These are phyloP conservation scores for Starmera caribaea DNA, from an alignment of 805 yeast genomes.

Conservation along the genomic window DNA sequence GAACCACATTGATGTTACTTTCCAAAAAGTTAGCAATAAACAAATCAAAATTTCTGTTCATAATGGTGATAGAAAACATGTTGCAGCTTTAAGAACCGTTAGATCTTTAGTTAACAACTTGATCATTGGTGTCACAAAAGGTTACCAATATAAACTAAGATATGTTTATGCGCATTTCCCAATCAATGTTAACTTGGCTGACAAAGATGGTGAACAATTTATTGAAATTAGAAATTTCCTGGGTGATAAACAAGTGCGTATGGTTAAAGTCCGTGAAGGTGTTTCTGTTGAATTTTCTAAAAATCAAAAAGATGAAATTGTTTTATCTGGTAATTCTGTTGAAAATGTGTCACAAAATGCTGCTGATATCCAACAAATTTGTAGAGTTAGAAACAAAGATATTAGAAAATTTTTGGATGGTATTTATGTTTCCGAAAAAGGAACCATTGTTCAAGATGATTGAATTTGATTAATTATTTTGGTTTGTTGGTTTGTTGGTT, in stretches of 20 bases:
- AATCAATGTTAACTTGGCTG: slow-evolving; percentile 90
- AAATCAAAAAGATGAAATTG: slow-evolving; percentile 88
- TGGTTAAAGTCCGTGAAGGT: slow-evolving; percentile 80
- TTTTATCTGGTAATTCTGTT: slow-evolving; percentile 89
- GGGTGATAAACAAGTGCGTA: slow-evolving; percentile 98
- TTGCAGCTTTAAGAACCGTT: slow-evolving; percentile 98
- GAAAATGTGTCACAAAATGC: slow-evolving; percentile 97
- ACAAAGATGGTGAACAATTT: slow-evolving; percentile 59
- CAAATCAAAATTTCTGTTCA: slow-evolving; percentile 85
- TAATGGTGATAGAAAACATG: slow-evolving; percentile 99
- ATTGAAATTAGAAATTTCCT: slow-evolving; percentile 99
- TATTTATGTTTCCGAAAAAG: slow-evolving; percentile 97
- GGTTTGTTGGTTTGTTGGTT: background rate
- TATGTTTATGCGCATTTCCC: slow-evolving; percentile 99
- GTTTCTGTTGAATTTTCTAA: slow-evolving; percentile 76
- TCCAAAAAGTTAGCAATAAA: slow-evolving; percentile 63
- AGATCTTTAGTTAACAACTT: slow-evolving; percentile 90
- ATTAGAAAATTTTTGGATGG: slow-evolving; percentile 99
- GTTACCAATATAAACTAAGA: slow-evolving; percentile 99
- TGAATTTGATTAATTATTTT: background rate
- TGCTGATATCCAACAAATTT: slow-evolving; percentile 96
- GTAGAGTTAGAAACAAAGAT: slow-evolving; percentile 99
- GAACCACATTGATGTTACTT: slow-evolving; percentile 91
- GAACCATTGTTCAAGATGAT: slow-evolving; percentile 66
- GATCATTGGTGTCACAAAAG: slow-evolving; percentile 98